Percentiles rank a stretch among this genome's conserved stretches.
phyloP scores from a whole-genome alignment of 148 eudicot species.

The Camellia sinensis region DNA sequence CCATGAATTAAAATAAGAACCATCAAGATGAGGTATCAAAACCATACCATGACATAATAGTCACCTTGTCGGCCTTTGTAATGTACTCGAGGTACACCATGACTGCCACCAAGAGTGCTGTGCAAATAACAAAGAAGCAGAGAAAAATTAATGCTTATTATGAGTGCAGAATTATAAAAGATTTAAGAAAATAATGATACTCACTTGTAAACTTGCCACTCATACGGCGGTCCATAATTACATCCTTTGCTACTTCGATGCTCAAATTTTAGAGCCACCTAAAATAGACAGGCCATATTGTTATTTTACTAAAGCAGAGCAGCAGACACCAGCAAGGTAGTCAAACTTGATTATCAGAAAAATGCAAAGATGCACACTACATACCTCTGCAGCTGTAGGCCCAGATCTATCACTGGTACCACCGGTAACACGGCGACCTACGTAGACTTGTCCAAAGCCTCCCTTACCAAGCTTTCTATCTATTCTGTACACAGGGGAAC shows the following conservation, averaged over 20 bases:
- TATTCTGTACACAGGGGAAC: slow-evolving; percentile 58
- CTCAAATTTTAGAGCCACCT: slow-evolving; percentile 85
- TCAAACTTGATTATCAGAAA: slow-evolving; percentile 1
- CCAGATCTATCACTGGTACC: slow-evolving; percentile 46
- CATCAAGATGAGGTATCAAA: neutral
- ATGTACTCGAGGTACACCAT: slow-evolving; percentile 78
- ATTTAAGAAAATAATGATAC: slow-evolving; percentile 15
- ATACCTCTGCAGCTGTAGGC: slow-evolving; percentile 51
- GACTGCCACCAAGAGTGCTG: slow-evolving; percentile 73
- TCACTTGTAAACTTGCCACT: slow-evolving; percentile 88
- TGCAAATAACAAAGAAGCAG: slow-evolving; percentile 5
- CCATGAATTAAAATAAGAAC: neutral
- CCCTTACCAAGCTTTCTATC: slow-evolving; percentile 82
- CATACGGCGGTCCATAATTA: slow-evolving; percentile 68
- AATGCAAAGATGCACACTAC: neutral
- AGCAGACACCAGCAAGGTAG: neutral
- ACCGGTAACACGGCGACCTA: slow-evolving; percentile 59
- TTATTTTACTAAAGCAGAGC: neutral
- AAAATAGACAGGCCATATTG: slow-evolving; percentile 1
- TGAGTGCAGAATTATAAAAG: neutral
- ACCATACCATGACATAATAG: slow-evolving; percentile 66
- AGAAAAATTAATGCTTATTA: neutral
- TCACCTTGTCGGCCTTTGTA: slow-evolving; percentile 73
- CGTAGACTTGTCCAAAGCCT: slow-evolving; percentile 84
- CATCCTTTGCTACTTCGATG: slow-evolving; percentile 83